Conservation (phyloP, 2,329 filamentous ascomycete species). For the Penicillium aurantiogriseum region DNA sequence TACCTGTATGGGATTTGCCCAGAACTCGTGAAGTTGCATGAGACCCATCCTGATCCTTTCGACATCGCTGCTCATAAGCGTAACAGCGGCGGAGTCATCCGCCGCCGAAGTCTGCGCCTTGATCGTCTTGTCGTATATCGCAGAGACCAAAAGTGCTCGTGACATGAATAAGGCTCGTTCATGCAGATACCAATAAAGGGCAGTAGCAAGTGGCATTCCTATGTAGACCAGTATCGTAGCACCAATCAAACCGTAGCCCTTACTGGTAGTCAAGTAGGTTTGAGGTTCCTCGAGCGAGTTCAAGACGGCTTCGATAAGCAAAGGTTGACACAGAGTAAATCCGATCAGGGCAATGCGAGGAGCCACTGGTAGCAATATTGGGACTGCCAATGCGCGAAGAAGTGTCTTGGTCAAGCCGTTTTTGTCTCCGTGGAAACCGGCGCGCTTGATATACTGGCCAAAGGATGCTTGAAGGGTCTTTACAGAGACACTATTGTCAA, state of each 20-base stretch:
- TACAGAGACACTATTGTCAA: not conserved
- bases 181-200: not conserved
- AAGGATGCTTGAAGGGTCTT: not conserved
- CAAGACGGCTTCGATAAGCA: not conserved
- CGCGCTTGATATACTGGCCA: not conserved
- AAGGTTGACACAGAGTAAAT: not conserved
- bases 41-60: not conserved
- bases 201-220: not conserved
- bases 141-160: not conserved
- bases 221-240: not conserved
- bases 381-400: not conserved
- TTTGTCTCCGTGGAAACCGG: not conserved
- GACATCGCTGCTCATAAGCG: not conserved
- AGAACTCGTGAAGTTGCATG: not conserved
- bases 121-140: not conserved
- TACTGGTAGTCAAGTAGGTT: not conserved
- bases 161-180: not conserved
- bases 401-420: not conserved
- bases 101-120: not conserved
- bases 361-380: not conserved
- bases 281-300: not conserved
- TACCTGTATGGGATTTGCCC: not conserved
- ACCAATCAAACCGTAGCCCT: not conserved
- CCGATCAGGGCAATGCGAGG: not conserved
- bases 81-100: not conserved